Conservation (phyloP, 202 grass and related monocot species). For the Digitaria exilis region DNA sequence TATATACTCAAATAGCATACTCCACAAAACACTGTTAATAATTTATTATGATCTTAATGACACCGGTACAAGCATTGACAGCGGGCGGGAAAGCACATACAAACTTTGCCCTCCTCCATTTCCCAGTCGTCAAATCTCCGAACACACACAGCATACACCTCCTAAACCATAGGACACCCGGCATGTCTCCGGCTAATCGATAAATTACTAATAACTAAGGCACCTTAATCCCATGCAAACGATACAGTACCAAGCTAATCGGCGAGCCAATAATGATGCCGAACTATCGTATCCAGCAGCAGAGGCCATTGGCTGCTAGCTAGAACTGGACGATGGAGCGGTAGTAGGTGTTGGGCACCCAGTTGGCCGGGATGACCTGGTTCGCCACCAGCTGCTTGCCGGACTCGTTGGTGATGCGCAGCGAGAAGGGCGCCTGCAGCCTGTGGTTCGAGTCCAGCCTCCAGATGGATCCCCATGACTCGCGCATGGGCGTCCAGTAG, state of each 20-base stretch:
- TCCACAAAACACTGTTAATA: not conserved
- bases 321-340: slow-evolving; percentile 54
- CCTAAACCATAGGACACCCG: slow-evolving; percentile 29
- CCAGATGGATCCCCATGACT: slow-evolving; percentile 78
- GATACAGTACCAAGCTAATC: slow-evolving; percentile 24
- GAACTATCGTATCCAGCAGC: not conserved
- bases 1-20: not conserved
- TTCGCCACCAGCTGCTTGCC: slow-evolving; percentile 60
- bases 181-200: slow-evolving; percentile 22
- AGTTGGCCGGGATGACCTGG: slow-evolving; percentile 76
- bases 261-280: slow-evolving; percentile 17
- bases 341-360: slow-evolving; percentile 62
- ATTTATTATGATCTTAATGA: slow-evolving; percentile 43
- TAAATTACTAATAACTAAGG: not conserved
- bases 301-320: not conserved
- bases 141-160: slow-evolving; percentile 9
- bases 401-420: slow-evolving; percentile 65
- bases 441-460: slow-evolving; percentile 48
- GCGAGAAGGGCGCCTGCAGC: slow-evolving; percentile 57
- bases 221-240: not conserved
- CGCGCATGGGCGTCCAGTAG: slow-evolving; percentile 60
- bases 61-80: slow-evolving; percentile 40
- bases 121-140: slow-evolving; percentile 5
- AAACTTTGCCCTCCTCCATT: slow-evolving; percentile 37
- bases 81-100: slow-evolving; percentile 38